A percentile compares a stretch with the other conserved stretches of the same genome.
These are phyloP conservation scores for Tolypocladium amazonense DNA, from an alignment of 2,329 filamentous ascomycete genomes.

Conservation along the genomic window DNA sequence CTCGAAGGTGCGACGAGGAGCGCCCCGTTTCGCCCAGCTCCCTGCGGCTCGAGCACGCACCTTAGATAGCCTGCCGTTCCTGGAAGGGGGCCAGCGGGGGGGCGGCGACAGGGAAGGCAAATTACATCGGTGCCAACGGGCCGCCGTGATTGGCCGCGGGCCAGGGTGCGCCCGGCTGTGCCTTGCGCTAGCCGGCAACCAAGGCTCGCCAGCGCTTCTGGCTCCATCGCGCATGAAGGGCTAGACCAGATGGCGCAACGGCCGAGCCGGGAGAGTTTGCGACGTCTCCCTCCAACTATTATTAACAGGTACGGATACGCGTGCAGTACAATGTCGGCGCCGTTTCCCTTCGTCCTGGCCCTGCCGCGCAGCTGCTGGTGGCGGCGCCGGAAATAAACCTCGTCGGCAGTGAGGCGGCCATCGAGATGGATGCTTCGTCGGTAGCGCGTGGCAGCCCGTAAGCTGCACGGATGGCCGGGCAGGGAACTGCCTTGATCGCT, in stretches of 20 bases:
- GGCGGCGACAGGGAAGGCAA: slow-evolving; percentile 5
- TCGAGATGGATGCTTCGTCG: background rate
- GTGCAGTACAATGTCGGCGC: no score
- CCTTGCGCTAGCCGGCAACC: background rate
- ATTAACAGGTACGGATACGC: no score
- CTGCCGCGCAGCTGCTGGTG: background rate
- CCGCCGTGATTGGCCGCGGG: slow-evolving; percentile 4
- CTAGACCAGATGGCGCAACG: background rate
- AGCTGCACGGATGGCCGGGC: background rate
- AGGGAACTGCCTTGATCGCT: background rate
- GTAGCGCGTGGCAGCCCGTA: background rate
- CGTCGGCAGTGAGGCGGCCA: background rate
- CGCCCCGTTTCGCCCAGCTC: background rate
- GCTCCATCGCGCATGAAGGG: background rate
- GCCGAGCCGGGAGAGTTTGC: background rate
- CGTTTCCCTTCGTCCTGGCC: no score
- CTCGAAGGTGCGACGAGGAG: background rate
- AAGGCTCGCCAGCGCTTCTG: background rate
- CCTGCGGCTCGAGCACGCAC: background rate
- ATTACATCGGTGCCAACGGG: slow-evolving; percentile 4
- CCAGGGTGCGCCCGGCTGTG: background rate
- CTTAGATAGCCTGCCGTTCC: background rate
- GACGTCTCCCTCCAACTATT: no score
- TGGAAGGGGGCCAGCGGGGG: slow-evolving; percentile 1
- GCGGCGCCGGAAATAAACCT: background rate